phyloP scores from a whole-genome alignment of 768 basidiomycete species.

The Lactarius sp. region DNA sequence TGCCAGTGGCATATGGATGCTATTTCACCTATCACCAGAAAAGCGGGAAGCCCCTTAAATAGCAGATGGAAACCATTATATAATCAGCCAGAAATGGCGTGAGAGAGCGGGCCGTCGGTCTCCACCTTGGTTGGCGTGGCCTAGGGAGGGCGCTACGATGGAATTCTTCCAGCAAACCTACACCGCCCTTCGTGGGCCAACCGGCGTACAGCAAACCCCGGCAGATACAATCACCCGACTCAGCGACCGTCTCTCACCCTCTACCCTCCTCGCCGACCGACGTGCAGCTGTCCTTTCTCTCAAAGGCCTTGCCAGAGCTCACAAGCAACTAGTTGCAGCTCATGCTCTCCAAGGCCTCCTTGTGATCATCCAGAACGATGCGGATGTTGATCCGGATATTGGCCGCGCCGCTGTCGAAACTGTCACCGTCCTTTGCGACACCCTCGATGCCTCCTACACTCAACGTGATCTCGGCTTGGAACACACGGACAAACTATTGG shows the following conservation, averaged over 20 bases:
- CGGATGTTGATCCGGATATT: conserved; percentile 85
- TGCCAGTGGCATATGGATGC: too few relatives aligned
- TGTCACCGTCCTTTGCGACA: conserved; percentile 77
- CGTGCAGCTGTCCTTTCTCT: conserved; percentile 90
- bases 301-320: conserved; percentile 89
- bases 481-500: conserved; percentile 77
- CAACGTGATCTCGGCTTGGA: conserved; percentile 72
- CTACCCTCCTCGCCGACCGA: conserved; percentile 83
- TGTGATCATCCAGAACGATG: conserved; percentile 80
- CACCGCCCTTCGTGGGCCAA: conserved; percentile 77
- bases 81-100: background rate
- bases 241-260: conserved; percentile 86
- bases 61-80: too few relatives aligned
- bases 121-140: too few relatives aligned
- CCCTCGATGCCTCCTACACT: conserved; percentile 46
- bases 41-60: too few relatives aligned
- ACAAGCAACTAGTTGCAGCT: conserved; percentile 83
- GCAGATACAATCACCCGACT: conserved; percentile 83
- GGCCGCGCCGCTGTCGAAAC: conserved; percentile 93
- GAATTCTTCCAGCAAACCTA: conserved; percentile 85
- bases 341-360: conserved; percentile 73
- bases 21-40: too few relatives aligned
- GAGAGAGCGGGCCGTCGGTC: background rate
- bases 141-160: conserved; percentile 39
- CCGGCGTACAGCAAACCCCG: conserved; percentile 78